Conservation (phyloP, 352 stramenopile species). For the Pythium graminicola region DNA sequence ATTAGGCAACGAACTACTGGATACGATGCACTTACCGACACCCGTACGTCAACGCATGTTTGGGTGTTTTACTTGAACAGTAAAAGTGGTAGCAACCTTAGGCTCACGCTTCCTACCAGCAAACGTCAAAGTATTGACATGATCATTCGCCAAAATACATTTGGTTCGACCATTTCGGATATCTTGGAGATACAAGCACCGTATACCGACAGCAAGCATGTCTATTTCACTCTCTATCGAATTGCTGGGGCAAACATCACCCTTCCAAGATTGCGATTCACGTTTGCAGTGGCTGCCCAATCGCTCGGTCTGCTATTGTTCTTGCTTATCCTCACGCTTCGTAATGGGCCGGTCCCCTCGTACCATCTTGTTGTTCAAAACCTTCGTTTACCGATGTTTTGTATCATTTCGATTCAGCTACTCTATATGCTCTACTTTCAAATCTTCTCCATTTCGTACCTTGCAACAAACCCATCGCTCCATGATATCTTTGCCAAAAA, state of each 20-base stretch:
- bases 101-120: conserved; percentile 26
- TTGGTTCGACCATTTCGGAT: conserved; percentile 26
- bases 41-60: conserved; percentile 23
- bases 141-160: conserved; percentile 29
- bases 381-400: conserved; percentile 30
- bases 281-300: conserved; percentile 31
- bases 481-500: conserved; percentile 28
- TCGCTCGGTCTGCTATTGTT: conserved; percentile 27
- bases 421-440: conserved; percentile 40
- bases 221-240: conserved; percentile 27
- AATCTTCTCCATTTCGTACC: conserved; percentile 33
- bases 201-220: conserved; percentile 19
- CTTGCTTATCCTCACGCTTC: conserved; percentile 23
- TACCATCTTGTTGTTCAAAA: conserved; percentile 33
- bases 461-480: conserved; percentile 17
- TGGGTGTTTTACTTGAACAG: conserved; percentile 31
- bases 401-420: conserved; percentile 31
- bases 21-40: conserved; percentile 26
- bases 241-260: conserved; percentile 23
- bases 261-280: conserved; percentile 31
- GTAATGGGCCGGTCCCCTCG: conserved; percentile 24
- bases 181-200: conserved; percentile 27
- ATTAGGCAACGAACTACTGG: conserved; percentile 26
- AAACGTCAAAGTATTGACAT: conserved; percentile 31
- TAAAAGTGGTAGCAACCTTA: conserved; percentile 22